A percentile compares a stretch with the other conserved stretches of the same genome.
Evolutionary conservation across 805 yeast genomes (phyloP).

Genomic region (Candida ulmi): DNA sequence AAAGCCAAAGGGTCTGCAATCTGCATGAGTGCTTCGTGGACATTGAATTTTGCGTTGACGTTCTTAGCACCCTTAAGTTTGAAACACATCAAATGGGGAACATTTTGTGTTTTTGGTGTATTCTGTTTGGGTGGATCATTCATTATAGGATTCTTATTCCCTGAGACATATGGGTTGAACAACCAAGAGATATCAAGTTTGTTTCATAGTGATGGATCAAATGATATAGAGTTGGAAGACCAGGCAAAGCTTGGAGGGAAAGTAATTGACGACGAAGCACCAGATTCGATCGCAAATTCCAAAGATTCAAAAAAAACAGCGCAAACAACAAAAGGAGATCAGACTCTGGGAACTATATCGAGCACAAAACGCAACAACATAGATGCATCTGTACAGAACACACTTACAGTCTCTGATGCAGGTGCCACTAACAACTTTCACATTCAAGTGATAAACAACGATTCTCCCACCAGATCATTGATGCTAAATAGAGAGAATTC

Average conservation of each 20-base stretch:
- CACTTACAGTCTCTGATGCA: too few species aligned
- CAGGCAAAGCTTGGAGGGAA: background rate
- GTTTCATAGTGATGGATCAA: slow-evolving; percentile 7
- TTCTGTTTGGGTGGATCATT: slow-evolving; percentile 28
- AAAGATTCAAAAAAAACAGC: too few species aligned
- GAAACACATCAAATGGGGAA: slow-evolving; percentile 30
- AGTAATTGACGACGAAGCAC: too few species aligned
- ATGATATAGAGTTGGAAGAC: background rate
- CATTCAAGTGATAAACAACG: background rate
- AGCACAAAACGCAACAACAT: too few species aligned
- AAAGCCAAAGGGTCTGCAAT: slow-evolving; percentile 42
- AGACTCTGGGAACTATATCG: too few species aligned
- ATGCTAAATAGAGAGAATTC: background rate
- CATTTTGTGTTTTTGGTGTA: slow-evolving; percentile 34
- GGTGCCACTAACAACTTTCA: too few species aligned
- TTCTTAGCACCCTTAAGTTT: slow-evolving; percentile 36
- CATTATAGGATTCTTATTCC: slow-evolving; percentile 29
- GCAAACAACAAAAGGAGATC: too few species aligned
- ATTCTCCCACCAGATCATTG: background rate
- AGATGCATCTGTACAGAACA: too few species aligned
- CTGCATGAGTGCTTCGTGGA: slow-evolving; percentile 43
- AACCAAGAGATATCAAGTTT: slow-evolving; percentile 22
- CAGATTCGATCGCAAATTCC: background rate
- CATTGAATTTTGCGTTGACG: slow-evolving; percentile 30
- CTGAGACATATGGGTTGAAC: slow-evolving; percentile 36